phyloP scores from a whole-genome alignment of 192 early-diverging fungal species.

The Coemansia sp. region DNA sequence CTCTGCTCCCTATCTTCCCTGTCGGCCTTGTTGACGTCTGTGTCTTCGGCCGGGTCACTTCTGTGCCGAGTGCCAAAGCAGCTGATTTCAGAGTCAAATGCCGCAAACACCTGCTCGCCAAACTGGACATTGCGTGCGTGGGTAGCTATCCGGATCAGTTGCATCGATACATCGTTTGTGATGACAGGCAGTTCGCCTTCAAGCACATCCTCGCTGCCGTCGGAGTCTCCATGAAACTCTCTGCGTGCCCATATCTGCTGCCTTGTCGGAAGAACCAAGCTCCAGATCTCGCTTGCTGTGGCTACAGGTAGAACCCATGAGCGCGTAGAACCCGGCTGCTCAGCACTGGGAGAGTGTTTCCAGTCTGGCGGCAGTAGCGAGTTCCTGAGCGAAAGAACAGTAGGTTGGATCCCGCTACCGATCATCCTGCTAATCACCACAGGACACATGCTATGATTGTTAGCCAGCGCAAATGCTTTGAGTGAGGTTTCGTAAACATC shows the following conservation, averaged over 20 bases:
- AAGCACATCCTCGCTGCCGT: not conserved
- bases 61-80: not conserved
- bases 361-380: constrained; percentile 37
- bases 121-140: constrained; percentile 37
- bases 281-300: constrained; percentile 34
- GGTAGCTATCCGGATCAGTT: constrained; percentile 42
- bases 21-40: no score
- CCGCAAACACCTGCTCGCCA: constrained; percentile 43
- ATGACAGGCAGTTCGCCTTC: constrained; percentile 31
- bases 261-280: constrained; percentile 16
- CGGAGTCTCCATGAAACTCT: not conserved
- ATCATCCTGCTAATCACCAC: constrained; percentile 30
- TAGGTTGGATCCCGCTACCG: constrained; percentile 23
- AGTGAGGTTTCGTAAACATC: constrained; percentile 39
- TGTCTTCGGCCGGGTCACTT: not conserved
- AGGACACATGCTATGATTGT: constrained; percentile 30
- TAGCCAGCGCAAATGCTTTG: constrained; percentile 32
- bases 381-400: constrained; percentile 33
- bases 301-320: constrained; percentile 38
- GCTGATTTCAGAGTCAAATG: constrained; percentile 14
- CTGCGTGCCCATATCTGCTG: constrained; percentile 24
- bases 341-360: not conserved
- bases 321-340: constrained; percentile 11
- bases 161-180: constrained; percentile 44
- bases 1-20: not conserved